Evolutionary conservation across 2,329 filamentous ascomycete genomes (phyloP).

Genomic region (Calonectria honghensis): DNA sequence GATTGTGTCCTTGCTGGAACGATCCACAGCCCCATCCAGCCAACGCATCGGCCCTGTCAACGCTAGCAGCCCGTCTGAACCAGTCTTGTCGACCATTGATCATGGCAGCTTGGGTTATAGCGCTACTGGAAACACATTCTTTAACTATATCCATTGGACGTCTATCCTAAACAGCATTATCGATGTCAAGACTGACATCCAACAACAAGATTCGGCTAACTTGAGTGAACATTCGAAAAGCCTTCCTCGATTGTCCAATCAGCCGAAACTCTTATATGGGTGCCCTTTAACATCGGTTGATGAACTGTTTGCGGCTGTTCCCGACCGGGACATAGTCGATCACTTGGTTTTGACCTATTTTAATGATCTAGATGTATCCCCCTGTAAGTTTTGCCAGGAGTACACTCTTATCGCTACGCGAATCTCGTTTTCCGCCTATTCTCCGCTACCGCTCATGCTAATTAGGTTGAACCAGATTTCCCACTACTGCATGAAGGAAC

Average conservation of each 20-base stretch:
- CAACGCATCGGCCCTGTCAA: neutral
- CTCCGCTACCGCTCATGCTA: neutral
- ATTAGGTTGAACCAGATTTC: neutral
- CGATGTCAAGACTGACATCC: conserved; percentile 3
- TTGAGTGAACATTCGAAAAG: neutral
- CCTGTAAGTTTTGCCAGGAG: neutral
- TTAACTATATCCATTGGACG: conserved; percentile 8
- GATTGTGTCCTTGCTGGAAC: conserved; percentile 12
- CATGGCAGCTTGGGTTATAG: neutral
- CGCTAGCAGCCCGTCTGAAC: conserved; percentile 2
- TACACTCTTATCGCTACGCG: neutral
- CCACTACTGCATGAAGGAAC: conserved; percentile 9
- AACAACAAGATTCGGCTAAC: neutral
- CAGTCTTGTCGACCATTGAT: neutral
- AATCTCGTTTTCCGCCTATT: neutral
- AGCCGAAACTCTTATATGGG: conserved; percentile 3
- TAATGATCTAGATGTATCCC: conserved; percentile 15
- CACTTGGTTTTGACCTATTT: conserved; percentile 13
- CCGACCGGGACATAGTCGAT: conserved; percentile 9
- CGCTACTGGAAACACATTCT: neutral
- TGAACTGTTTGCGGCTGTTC: conserved; percentile 1
- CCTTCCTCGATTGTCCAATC: neutral
- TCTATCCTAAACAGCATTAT: conserved; percentile 8
- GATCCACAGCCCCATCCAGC: conserved; percentile 12
- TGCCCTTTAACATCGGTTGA: neutral